Percentiles rank a stretch among this genome's conserved stretches.
phyloP scores from a whole-genome alignment of 2,329 filamentous ascomycete genomes.

The Aschersonia sp. region DNA sequence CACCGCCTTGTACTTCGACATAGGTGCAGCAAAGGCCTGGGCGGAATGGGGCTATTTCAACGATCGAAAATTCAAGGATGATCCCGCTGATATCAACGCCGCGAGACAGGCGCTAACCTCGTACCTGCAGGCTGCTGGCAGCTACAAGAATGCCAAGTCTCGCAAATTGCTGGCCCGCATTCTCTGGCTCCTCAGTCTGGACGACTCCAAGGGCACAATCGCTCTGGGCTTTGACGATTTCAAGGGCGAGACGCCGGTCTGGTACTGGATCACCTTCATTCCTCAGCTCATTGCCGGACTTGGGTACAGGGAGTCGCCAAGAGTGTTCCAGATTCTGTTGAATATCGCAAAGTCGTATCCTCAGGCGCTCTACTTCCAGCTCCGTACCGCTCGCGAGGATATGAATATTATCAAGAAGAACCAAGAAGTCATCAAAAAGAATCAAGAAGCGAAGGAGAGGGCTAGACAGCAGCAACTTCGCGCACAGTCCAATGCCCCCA shows the following conservation, averaged over 20 bases:
- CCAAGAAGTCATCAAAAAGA: conserved; percentile 59
- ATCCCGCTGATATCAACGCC: conserved; percentile 65
- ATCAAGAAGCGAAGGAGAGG: conserved; percentile 61
- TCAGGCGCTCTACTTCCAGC: conserved; percentile 88
- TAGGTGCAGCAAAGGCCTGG: conserved; percentile 93
- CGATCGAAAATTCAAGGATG: conserved; percentile 87
- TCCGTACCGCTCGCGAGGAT: conserved; percentile 87
- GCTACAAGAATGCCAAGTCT: conserved; percentile 95
- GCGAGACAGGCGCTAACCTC: conserved; percentile 89
- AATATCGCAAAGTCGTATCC: conserved; percentile 95
- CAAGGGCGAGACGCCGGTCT: conserved; percentile 92
- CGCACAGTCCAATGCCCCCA: conserved; percentile 28
- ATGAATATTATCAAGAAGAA: conserved; percentile 84
- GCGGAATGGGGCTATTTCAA: conserved; percentile 99
- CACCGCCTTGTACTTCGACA: conserved; percentile 88
- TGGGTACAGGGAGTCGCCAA: conserved; percentile 77
- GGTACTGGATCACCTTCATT: conserved; percentile 99
- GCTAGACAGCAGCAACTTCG: conserved; percentile 29
- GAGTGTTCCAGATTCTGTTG: conserved; percentile 72
- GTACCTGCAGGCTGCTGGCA: conserved; percentile 87
- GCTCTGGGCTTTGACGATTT: conserved; percentile 84
- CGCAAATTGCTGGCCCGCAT: conserved; percentile 87
- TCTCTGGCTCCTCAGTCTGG: conserved; percentile 86
- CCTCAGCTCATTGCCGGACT: conserved; percentile 88
- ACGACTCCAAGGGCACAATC: conserved; percentile 73